Evolutionary conservation across 495 filamentous ascomycete species (phyloP).

Genomic region (Trichoderma reesei): DNA sequence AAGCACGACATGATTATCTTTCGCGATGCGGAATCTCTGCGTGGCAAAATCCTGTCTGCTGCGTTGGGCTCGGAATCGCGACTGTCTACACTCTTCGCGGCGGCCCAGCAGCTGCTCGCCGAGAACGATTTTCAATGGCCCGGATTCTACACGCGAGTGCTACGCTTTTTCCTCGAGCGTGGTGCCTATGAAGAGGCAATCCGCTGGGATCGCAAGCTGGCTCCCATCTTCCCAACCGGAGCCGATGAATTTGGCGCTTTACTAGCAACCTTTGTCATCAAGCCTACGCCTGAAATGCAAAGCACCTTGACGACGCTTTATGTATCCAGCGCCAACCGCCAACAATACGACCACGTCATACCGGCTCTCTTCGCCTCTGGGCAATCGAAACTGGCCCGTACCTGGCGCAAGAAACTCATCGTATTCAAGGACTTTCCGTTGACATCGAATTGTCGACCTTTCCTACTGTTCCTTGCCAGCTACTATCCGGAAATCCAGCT

Average conservation of each 20-base stretch:
- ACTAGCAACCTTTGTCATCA: constrained; percentile 24
- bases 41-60: neutral
- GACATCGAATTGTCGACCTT: constrained; percentile 22
- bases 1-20: neutral
- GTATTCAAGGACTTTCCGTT: constrained; percentile 14
- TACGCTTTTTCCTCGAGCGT: constrained; percentile 26
- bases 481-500: constrained; percentile 20
- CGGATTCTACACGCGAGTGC: constrained; percentile 23
- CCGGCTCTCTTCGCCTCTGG: constrained; percentile 43
- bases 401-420: constrained; percentile 42
- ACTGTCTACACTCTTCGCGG: neutral
- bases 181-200: constrained; percentile 23
- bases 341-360: constrained; percentile 53
- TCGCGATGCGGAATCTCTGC: constrained; percentile 7
- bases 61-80: neutral
- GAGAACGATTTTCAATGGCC: constrained; percentile 38
- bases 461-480: constrained; percentile 25
- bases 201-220: constrained; percentile 29
- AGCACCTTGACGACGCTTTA: constrained; percentile 35
- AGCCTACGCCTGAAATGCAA: constrained; percentile 19
- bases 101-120: neutral
- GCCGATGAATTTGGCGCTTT: constrained; percentile 21
- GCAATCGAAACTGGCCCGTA: constrained; percentile 37
- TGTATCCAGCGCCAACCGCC: constrained; percentile 39
- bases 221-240: constrained; percentile 24